Evolutionary conservation across 306 rosid genomes (phyloP).

Genomic region (Prunus mongolica): DNA sequence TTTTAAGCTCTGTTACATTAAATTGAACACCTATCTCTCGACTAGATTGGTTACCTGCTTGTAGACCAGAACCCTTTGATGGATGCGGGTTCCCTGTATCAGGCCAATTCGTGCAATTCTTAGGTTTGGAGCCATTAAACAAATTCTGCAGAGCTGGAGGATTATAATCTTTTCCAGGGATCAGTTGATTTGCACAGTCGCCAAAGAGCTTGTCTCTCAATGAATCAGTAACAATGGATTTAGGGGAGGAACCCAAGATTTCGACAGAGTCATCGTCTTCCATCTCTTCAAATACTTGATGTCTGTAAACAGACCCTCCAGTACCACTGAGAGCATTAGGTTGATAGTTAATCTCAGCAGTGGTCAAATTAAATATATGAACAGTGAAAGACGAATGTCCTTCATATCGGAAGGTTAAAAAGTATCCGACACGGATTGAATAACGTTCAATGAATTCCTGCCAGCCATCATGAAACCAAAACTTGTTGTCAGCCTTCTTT

Average conservation of each 20-base stretch:
- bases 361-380: slow-evolving; percentile 54
- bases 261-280: slow-evolving; percentile 74
- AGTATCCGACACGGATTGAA: slow-evolving; percentile 63
- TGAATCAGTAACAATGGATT: slow-evolving; percentile 26
- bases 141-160: slow-evolving; percentile 67
- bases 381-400: slow-evolving; percentile 76
- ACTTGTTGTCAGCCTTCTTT: slow-evolving; percentile 57
- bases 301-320: slow-evolving; percentile 43
- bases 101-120: slow-evolving; percentile 49
- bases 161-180: slow-evolving; percentile 38
- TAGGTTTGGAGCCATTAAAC: slow-evolving; percentile 71
- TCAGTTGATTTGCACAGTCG: slow-evolving; percentile 40
- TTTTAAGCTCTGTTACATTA: slow-evolving; percentile 66
- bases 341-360: slow-evolving; percentile 77
- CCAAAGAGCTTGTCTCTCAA: slow-evolving; percentile 46
- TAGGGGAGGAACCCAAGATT: slow-evolving; percentile 37
- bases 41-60: slow-evolving; percentile 40
- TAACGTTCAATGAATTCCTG: slow-evolving; percentile 66
- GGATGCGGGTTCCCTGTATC: slow-evolving; percentile 52
- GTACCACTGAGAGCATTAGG: slow-evolving; percentile 33
- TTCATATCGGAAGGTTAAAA: slow-evolving; percentile 72
- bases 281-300: slow-evolving; percentile 64
- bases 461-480: slow-evolving; percentile 85
- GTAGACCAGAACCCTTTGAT: slow-evolving; percentile 33
- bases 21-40: slow-evolving; percentile 65